Percentiles rank a stretch among this genome's conserved stretches.
Conservation (phyloP, 139 green algal species). For the Mesotaenium endlicherianum region DNA sequence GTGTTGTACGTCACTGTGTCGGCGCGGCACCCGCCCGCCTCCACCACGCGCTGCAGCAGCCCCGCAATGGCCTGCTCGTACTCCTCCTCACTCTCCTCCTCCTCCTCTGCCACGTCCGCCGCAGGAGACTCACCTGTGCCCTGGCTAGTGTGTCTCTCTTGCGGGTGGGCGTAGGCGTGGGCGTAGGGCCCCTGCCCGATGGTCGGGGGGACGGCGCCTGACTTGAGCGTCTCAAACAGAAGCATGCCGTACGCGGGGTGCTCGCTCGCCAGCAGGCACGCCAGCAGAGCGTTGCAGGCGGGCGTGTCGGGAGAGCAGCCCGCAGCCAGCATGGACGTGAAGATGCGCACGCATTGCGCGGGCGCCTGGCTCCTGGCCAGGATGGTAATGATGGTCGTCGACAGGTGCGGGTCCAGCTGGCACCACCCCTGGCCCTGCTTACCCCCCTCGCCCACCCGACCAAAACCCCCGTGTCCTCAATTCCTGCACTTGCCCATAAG, state of each 20-base stretch:
- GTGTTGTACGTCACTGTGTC: constrained; percentile 59
- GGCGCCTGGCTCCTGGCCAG: not conserved
- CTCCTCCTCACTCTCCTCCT: constrained; percentile 1
- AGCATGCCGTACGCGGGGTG: not conserved
- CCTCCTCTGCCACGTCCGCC: not conserved
- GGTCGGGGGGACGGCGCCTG: too few relatives aligned
- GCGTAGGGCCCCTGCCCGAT: too few relatives aligned
- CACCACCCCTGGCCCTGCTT: not conserved
- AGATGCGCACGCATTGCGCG: not conserved
- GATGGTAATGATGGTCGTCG: not conserved
- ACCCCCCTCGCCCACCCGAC: too few relatives aligned
- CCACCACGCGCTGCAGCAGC: not conserved
- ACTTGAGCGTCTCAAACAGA: constrained; percentile 8
- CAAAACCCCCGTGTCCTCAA: not conserved
- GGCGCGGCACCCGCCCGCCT: not conserved
- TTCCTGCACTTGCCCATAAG: not conserved
- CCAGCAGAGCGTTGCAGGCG: not conserved
- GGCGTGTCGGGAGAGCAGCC: not conserved
- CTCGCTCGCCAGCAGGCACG: not conserved
- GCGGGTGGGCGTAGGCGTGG: too few relatives aligned
- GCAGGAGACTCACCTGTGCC: too few relatives aligned
- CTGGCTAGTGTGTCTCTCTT: too few relatives aligned
- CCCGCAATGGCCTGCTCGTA: not conserved
- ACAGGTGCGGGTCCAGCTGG: not conserved
- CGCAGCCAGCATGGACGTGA: not conserved